These are phyloP conservation scores for Omphalea diandra DNA, from an alignment of 441 rosid genomes.

Conservation along the genomic window DNA sequence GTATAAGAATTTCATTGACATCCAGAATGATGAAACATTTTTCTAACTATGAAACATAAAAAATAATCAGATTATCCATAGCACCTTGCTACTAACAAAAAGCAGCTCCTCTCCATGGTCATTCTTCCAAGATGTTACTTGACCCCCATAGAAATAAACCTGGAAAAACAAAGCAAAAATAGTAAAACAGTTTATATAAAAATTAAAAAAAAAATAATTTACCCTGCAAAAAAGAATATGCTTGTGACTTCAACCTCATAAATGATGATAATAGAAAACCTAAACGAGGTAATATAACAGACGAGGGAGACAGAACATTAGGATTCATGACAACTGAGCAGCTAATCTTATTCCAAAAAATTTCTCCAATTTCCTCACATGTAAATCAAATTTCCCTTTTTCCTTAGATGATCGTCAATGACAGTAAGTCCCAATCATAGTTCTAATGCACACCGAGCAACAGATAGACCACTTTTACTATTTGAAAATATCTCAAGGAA, in stretches of 20 bases:
- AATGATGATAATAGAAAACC: neutral
- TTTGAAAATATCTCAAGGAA: neutral
- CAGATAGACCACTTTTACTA: neutral
- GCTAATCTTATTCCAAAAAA: neutral
- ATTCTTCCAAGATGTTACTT: constrained; percentile 90
- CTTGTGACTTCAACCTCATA: neutral
- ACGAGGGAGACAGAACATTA: neutral
- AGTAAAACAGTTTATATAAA: too few species aligned
- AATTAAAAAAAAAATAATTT: neutral
- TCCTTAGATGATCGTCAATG: neutral
- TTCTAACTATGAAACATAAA: neutral
- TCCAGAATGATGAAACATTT: neutral
- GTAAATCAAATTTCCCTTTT: neutral
- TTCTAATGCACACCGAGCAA: neutral
- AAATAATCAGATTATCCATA: neutral
- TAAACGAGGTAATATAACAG: neutral
- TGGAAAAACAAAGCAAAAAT: constrained; percentile 29
- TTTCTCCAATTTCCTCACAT: neutral
- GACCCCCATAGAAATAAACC: constrained; percentile 91
- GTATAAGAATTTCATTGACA: neutral
- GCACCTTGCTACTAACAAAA: constrained; percentile 78
- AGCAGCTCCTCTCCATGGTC: constrained; percentile 77
- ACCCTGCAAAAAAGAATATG: neutral
- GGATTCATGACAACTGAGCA: neutral
- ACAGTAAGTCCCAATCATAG: neutral